phyloP scores from a whole-genome alignment of 805 yeast genomes.

The Blastobotrys americana region DNA sequence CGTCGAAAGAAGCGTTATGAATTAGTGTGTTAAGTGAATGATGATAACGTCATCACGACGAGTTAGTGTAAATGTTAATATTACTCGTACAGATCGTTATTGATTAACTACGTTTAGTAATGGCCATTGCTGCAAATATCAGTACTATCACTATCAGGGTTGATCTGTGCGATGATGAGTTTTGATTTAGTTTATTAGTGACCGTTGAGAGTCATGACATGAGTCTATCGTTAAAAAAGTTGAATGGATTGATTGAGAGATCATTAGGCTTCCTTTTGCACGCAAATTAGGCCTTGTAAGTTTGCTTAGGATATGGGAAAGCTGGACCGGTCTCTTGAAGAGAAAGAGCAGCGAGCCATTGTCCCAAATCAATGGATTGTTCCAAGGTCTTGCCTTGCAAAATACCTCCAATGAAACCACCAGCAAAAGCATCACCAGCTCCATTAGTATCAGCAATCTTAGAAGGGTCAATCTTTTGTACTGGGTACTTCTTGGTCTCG shows the following conservation, averaged over 20 bases:
- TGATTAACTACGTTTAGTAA: too few species aligned
- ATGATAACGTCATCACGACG: too few species aligned
- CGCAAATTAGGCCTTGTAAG: too few species aligned
- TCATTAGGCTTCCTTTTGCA: background rate
- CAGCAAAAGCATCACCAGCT: slow-evolving; percentile 98
- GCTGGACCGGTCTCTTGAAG: slow-evolving; percentile 94
- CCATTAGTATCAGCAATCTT: slow-evolving; percentile 91
- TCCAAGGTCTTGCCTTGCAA: slow-evolving; percentile 61
- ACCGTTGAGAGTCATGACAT: too few species aligned
- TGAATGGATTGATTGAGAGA: background rate
- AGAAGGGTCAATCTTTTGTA: slow-evolving; percentile 58
- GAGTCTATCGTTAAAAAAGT: slow-evolving; percentile 6
- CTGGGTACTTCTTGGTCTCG: slow-evolving; percentile 49
- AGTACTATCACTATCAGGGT: too few species aligned
- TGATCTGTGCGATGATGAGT: too few species aligned
- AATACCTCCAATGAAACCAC: slow-evolving; percentile 87
- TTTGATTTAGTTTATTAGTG: background rate
- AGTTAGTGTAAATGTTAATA: slow-evolving; percentile 1
- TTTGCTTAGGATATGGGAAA: slow-evolving; percentile 66
- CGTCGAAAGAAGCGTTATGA: too few species aligned
- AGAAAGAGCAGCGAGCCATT: slow-evolving; percentile 91
- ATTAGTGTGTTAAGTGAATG: too few species aligned
- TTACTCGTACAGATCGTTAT: too few species aligned
- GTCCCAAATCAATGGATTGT: slow-evolving; percentile 71
- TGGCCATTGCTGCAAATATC: too few species aligned